phyloP scores from a whole-genome alignment of 352 stramenopile species.

The Phytopythium vexans region DNA sequence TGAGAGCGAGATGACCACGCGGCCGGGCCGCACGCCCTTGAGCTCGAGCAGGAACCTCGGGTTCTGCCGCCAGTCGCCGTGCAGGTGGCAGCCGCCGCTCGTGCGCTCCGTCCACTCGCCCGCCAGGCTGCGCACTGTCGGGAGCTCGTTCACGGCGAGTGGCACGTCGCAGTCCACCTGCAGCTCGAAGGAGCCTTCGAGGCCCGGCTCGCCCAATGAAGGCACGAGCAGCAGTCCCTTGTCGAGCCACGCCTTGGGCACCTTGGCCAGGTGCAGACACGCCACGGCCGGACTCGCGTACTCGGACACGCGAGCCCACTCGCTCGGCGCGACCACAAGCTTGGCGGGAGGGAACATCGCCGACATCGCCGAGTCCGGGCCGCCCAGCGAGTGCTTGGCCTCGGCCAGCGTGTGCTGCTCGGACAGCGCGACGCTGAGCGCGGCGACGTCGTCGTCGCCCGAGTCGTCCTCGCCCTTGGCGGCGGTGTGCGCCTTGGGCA shows the following conservation, averaged over 20 bases:
- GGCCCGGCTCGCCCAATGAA: conserved; percentile 63
- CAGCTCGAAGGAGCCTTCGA: conserved; percentile 79
- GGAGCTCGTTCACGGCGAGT: conserved; percentile 58
- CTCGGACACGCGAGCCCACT: conserved; percentile 68
- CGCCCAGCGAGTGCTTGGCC: conserved; percentile 16
- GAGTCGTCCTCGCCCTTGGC: conserved; percentile 11
- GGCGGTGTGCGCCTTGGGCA: conserved; percentile 32
- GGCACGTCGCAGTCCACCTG: conserved; percentile 84
- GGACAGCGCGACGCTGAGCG: conserved; percentile 21
- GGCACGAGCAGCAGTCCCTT: conserved; percentile 67
- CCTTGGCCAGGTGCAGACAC: conserved; percentile 62
- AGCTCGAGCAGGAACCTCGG: conserved; percentile 80
- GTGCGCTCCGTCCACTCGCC: conserved; percentile 73
- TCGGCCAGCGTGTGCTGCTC: conserved; percentile 12
- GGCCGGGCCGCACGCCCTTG: conserved; percentile 60
- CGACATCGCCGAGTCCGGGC: conserved; percentile 8
- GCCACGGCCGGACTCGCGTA: conserved; percentile 50
- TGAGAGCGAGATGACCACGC: conserved; percentile 77
- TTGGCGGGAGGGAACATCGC: conserved; percentile 42
- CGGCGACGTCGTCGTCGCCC: not conserved
- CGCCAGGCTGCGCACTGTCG: conserved; percentile 67
- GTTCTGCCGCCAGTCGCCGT: conserved; percentile 87
- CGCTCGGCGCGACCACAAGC: conserved; percentile 68
- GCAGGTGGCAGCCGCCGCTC: conserved; percentile 73
- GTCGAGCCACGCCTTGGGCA: conserved; percentile 63